phyloP scores from a whole-genome alignment of 2,329 filamentous ascomycete genomes.

The Dactylellina haptotyla region DNA sequence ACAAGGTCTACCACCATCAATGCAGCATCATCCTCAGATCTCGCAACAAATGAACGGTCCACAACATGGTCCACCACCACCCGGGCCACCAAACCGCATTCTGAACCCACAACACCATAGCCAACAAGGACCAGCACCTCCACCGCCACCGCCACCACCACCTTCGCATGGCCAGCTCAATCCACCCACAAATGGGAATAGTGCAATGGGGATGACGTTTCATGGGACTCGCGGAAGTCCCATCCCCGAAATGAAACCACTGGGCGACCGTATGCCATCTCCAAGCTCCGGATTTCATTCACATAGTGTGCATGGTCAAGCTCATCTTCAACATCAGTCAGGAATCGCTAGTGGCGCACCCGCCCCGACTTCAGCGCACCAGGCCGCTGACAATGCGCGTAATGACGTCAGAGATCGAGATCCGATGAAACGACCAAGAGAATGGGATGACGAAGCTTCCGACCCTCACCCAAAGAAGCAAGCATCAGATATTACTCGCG shows the following conservation, averaged over 20 bases:
- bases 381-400: conserved; percentile 75
- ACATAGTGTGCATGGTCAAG: conserved; percentile 65
- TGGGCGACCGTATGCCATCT: conserved; percentile 89
- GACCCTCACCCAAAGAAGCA: conserved; percentile 77
- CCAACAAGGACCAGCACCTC: conserved; percentile 64
- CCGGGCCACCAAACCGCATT: conserved; percentile 63
- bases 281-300: conserved; percentile 81
- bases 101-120: conserved; percentile 59
- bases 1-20: conserved; percentile 59
- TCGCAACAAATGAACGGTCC: conserved; percentile 64
- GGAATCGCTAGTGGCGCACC: conserved; percentile 76
- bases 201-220: conserved; percentile 66
- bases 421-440: conserved; percentile 83
- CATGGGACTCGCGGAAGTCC: conserved; percentile 68
- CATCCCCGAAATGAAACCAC: conserved; percentile 81
- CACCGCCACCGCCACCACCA: conserved; percentile 56
- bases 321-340: conserved; percentile 76
- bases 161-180: conserved; percentile 57
- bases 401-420: conserved; percentile 62
- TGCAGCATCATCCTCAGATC: conserved; percentile 63
- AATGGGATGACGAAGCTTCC: conserved; percentile 83
- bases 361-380: conserved; percentile 72
- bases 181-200: conserved; percentile 72
- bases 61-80: no score
- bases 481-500: conserved; percentile 85